Base-by-base conservation (phyloP, 1,139 yeast species). In the Blastobotrys aristatus region DNA sequence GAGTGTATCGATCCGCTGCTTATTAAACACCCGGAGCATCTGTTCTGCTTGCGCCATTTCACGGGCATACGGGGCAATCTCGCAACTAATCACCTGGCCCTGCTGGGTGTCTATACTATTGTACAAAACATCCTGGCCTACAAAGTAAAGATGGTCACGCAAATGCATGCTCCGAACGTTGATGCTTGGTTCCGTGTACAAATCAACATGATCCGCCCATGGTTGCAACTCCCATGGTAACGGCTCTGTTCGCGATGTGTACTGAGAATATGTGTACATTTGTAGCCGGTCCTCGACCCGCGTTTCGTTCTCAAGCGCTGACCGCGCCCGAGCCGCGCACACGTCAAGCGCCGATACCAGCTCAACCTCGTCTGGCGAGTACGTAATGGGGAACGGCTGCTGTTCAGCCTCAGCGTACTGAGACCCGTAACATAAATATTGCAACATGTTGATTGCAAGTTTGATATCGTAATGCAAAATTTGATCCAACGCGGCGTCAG, bases 361-460 rank as follows among this genome's bases (percentile, higher is more conserved):
- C 30, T 47, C 48, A 11, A 44, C 40, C 26, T 47, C 45, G 10
- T 24, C 27, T 24, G 27, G 10, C 8, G 27, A 24, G 10, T 29
- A 34, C 33, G 17, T 7, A 26, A 7, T 26, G 11, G 10, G 7
- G 30, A 11, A 26, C 7, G 30, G 11, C n/a, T 13, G 33, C 6
- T 13, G n/a, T 7, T 13, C 33, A 20, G 16, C 38, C 22, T 24
- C 17, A 4, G 17, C 4, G 18, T 37, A 31, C 26, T 13, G 36
- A 2, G 35, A 17, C 6, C 43, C 36, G 18, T 37, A 10, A 55
- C 85, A 81, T 54, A 80, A 55, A 52, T 76, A 72, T 60, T 87
- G 94, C 35, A 84, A 68, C 5, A 70, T 68, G 60, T 74, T 70
- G 10, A 87, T 62, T 22, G 78, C 70, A 49, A 70, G 71, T 43